Evolutionary conservation across 2,329 filamentous ascomycete species (phyloP).

Genomic region (Endocalyx cinctus): DNA sequence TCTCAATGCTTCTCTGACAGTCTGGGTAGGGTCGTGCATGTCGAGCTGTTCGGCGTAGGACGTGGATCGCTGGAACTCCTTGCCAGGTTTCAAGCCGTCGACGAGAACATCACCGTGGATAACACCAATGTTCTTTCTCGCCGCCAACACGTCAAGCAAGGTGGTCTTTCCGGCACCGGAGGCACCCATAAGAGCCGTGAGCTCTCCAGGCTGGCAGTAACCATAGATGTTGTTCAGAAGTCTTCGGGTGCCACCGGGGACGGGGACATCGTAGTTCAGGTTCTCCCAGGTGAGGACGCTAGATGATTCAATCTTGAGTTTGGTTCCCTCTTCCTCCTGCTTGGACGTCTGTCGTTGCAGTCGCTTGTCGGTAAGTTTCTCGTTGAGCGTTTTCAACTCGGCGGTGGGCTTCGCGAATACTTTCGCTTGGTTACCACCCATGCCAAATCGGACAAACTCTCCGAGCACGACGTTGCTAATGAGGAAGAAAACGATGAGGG

Average conservation of each 20-base stretch:
- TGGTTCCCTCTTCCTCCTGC: slow-evolving; percentile 38
- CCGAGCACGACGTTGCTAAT: slow-evolving; percentile 71
- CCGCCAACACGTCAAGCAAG: slow-evolving; percentile 68
- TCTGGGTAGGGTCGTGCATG: slow-evolving; percentile 57
- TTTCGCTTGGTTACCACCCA: slow-evolving; percentile 75
- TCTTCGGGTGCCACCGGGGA: slow-evolving; percentile 50
- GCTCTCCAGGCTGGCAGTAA: slow-evolving; percentile 70
- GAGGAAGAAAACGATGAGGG: slow-evolving; percentile 72
- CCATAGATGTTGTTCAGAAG: slow-evolving; percentile 56
- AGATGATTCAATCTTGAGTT: slow-evolving; percentile 55
- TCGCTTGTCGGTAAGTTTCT: slow-evolving; percentile 55
- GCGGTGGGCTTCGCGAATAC: slow-evolving; percentile 68
- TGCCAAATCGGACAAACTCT: slow-evolving; percentile 72
- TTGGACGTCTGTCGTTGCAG: slow-evolving; percentile 48
- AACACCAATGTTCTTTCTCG: slow-evolving; percentile 58
- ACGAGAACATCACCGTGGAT: slow-evolving; percentile 54
- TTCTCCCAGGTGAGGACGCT: slow-evolving; percentile 82
- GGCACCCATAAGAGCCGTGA: slow-evolving; percentile 77
- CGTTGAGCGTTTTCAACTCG: slow-evolving; percentile 63
- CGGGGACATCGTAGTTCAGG: slow-evolving; percentile 71
- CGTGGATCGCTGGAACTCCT: slow-evolving; percentile 57
- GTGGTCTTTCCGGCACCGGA: slow-evolving; percentile 88
- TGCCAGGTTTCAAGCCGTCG: slow-evolving; percentile 51
- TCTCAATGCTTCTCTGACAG: slow-evolving; percentile 58
- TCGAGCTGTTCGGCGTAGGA: slow-evolving; percentile 61